Evolutionary conservation across 129 eudicot species (phyloP).

Genomic region (Lactuca sativa): DNA sequence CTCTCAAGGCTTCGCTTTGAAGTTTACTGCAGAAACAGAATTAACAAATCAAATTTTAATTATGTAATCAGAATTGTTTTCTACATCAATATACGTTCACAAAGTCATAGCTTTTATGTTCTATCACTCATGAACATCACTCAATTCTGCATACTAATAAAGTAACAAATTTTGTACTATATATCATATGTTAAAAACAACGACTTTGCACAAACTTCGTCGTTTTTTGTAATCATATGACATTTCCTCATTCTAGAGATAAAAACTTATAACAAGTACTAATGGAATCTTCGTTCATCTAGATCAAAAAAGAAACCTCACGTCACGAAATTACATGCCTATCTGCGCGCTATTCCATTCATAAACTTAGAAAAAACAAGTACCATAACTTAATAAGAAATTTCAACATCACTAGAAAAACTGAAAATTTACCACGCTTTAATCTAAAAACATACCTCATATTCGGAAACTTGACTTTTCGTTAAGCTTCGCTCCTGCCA

Average conservation of each 20-base stretch:
- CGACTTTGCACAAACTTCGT: no score
- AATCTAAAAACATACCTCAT: constrained; percentile 41
- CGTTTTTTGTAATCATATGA: background rate
- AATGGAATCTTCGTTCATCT: background rate
- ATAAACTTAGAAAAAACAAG: background rate
- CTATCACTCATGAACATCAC: no score
- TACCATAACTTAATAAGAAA: background rate
- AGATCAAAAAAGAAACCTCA: background rate
- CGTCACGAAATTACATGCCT: background rate
- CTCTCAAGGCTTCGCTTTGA: constrained; percentile 51
- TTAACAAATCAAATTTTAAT: background rate
- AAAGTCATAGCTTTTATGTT: no score
- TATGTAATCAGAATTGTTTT: background rate
- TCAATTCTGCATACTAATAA: no score
- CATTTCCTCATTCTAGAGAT: no score
- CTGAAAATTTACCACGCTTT: background rate
- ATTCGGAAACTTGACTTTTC: constrained; percentile 9
- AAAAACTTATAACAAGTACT: no score
- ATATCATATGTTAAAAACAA: no score
- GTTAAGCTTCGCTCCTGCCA: constrained; percentile 26
- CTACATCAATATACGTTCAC: background rate
- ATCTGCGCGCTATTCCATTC: background rate
- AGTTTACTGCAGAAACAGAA: constrained; percentile 45
- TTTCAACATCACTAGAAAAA: background rate
- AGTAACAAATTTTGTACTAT: no score